Base-by-base conservation (phyloP, 148 eudicot species). In the Rhododendron mucronatum region DNA sequence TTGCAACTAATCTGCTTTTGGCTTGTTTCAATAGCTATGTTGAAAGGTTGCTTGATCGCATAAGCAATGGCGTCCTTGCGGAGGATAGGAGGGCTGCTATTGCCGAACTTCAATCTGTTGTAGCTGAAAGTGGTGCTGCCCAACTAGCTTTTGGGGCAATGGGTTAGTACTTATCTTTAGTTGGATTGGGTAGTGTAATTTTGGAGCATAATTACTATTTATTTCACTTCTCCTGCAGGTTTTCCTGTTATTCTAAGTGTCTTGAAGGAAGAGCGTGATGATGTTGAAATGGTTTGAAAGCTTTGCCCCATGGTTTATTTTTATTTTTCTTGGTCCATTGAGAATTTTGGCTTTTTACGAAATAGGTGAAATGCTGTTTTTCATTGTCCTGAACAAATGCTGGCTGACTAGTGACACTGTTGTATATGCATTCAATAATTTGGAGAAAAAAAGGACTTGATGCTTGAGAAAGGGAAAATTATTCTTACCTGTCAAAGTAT, bases 141-240 rank as follows among this genome's bases (percentile, higher is more conserved):
- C 99, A 97, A 88, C 88, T 97, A 86, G 98, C 98, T 80, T 97
- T 97, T 93, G 99, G 99, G 89, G 99, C 98, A 83, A 97, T 94
- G 94, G 99, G 99, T 97, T 57, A 79, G 93, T 90, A 69, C 48
- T 83, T 86, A 35, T 59, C 84, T 51, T 71, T 83, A 77, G 57
- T 48, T 84, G 88, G 53, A 84, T 82, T 26, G 48, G 12, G 10
- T 74, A 76, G 37, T 57, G 77, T 81, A 18, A 63, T 51, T 67
- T 87, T 50, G 51, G 26, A 39, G 30, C 57, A 84, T 35, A n/a
- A 55, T 51, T 35, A 28, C 8, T 33, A 30, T 30, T 82, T 45
- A 39, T 79, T 37, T 89, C 10, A 61, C 55, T 79, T 84, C 84
- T 81, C 59, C 89, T 91, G 74, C 93, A 97, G 99, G 99, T 51